Percentiles rank a stretch among this genome's conserved stretches.
Conservation (phyloP, 116 monocot species). For the Posidonia oceanica region DNA sequence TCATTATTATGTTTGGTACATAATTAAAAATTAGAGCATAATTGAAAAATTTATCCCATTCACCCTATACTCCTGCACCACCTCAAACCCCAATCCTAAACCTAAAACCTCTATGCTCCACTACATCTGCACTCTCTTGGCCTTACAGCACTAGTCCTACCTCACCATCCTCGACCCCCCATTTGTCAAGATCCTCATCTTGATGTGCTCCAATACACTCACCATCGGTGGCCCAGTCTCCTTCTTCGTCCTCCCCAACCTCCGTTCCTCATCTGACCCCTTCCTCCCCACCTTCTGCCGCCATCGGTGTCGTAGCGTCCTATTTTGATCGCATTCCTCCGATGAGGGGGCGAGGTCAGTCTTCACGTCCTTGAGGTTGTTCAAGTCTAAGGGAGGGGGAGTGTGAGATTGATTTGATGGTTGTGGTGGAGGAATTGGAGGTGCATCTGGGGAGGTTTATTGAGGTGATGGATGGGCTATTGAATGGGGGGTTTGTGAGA, state of each 20-base stretch:
- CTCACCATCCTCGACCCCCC: slow-evolving; percentile 50
- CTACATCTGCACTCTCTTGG: slow-evolving; percentile 60
- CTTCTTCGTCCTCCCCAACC: slow-evolving; percentile 80
- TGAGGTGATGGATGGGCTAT: slow-evolving; percentile 69
- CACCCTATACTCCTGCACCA: background rate
- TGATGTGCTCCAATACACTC: slow-evolving; percentile 47
- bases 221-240: slow-evolving; percentile 28
- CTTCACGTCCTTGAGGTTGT: slow-evolving; percentile 33
- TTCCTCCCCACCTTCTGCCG: slow-evolving; percentile 47
- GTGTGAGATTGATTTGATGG: slow-evolving; percentile 30
- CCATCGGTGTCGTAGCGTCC: slow-evolving; percentile 55
- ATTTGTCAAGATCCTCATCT: slow-evolving; percentile 38
- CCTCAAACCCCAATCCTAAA: slow-evolving; percentile 23
- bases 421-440: slow-evolving; percentile 54
- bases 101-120: slow-evolving; percentile 49
- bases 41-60: no score
- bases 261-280: slow-evolving; percentile 27
- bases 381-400: slow-evolving; percentile 32
- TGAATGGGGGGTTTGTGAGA: slow-evolving; percentile 59
- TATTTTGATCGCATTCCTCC: slow-evolving; percentile 25
- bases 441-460: slow-evolving; percentile 51
- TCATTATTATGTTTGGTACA: no score
- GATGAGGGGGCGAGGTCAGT: slow-evolving; percentile 15
- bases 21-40: no score
- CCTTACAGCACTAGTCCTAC: slow-evolving; percentile 31